Conservation (phyloP, 2,329 filamentous ascomycete species). For the Exophiala bonariae region DNA sequence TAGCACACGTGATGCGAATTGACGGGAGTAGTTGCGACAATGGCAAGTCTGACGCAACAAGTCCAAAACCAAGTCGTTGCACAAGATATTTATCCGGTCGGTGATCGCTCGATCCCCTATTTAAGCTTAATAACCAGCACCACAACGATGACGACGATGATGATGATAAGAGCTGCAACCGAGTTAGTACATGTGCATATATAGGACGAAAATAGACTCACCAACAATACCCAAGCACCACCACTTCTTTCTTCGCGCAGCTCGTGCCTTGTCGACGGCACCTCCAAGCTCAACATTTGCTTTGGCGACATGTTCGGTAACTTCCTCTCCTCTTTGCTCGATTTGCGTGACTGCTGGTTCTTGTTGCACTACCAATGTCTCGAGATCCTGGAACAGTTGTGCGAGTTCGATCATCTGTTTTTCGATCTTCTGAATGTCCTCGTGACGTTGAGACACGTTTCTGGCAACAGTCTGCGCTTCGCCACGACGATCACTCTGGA, state of each 20-base stretch:
- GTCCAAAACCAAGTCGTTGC: too few species aligned
- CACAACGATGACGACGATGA: conserved; percentile 50
- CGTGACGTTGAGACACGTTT: conserved; percentile 80
- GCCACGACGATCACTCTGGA: conserved; percentile 76
- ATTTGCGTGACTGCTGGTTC: conserved; percentile 78
- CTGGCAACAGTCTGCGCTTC: conserved; percentile 77
- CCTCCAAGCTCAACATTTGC: conserved; percentile 79
- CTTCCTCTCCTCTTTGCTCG: conserved; percentile 82
- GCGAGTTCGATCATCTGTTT: conserved; percentile 83
- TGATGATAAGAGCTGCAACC: conserved; percentile 52
- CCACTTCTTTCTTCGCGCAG: conserved; percentile 93
- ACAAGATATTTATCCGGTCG: neutral
- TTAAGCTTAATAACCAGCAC: conserved; percentile 51
- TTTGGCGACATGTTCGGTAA: conserved; percentile 78
- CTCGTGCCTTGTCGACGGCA: conserved; percentile 79
- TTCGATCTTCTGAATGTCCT: conserved; percentile 89
- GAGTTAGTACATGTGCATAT: conserved; percentile 6
- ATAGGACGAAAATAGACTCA: conserved; percentile 40
- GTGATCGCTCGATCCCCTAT: conserved; percentile 24
- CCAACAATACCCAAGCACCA: conserved; percentile 77
- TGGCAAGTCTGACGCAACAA: too few species aligned
- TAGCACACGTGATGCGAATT: neutral
- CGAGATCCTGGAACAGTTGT: conserved; percentile 86
- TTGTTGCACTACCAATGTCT: conserved; percentile 81
- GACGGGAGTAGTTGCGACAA: too few species aligned